phyloP scores from a whole-genome alignment of 73 alveolate species.

The Paramecium octaurelia region DNA sequence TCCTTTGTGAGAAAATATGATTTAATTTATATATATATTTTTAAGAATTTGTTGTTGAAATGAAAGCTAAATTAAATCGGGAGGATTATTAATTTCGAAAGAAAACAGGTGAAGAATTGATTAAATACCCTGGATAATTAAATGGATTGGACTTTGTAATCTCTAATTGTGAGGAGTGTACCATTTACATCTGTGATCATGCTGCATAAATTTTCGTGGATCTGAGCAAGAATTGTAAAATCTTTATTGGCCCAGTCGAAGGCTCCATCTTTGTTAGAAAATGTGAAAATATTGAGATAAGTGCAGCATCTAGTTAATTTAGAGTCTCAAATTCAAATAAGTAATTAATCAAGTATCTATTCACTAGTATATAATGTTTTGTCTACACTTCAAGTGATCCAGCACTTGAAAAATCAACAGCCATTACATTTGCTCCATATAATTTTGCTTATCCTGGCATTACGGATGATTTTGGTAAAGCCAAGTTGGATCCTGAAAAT shows the following conservation, averaged over 20 bases:
- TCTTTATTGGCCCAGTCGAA: slow-evolving; percentile 78
- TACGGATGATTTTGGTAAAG: slow-evolving; percentile 62
- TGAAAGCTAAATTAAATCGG: slow-evolving; percentile 63
- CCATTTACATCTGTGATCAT: slow-evolving; percentile 72
- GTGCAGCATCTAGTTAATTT: slow-evolving; percentile 74
- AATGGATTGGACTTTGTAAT: slow-evolving; percentile 77
- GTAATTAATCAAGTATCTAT: slow-evolving; percentile 15
- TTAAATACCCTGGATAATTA: slow-evolving; percentile 80
- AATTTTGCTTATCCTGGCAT: slow-evolving; percentile 70
- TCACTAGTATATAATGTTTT: slow-evolving; percentile 59
- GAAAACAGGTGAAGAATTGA: slow-evolving; percentile 68
- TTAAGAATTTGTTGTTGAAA: not conserved
- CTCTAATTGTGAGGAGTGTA: slow-evolving; percentile 69
- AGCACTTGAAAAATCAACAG: slow-evolving; percentile 72
- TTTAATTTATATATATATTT: slow-evolving; percentile 22
- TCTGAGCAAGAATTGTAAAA: slow-evolving; percentile 69
- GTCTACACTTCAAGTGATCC: slow-evolving; percentile 76
- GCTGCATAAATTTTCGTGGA: slow-evolving; percentile 75
- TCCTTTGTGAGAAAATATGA: slow-evolving; percentile 79
- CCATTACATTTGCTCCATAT: slow-evolving; percentile 71
- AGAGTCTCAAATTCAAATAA: slow-evolving; percentile 76
- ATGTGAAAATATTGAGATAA: slow-evolving; percentile 70
- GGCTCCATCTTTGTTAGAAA: slow-evolving; percentile 76
- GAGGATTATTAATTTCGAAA: slow-evolving; percentile 70
- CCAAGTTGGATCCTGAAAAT: slow-evolving; percentile 60